phyloP scores from a whole-genome alignment of 257 asterid genomes.

The Mitragyna speciosa region DNA sequence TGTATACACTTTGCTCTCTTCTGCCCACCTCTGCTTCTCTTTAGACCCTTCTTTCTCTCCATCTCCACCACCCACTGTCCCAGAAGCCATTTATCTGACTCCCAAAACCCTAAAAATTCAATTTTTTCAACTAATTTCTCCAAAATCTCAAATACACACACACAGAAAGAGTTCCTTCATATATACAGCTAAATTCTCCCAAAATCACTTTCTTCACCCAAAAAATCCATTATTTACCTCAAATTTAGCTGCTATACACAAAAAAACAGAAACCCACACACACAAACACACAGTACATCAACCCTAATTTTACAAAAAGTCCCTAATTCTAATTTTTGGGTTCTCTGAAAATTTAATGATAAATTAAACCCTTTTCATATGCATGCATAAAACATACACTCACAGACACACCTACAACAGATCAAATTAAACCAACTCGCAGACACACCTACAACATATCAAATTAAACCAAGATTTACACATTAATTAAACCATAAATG shows the following conservation, averaged over 20 bases:
- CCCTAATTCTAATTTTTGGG: background rate
- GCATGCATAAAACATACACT: too few species aligned
- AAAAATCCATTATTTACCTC: background rate
- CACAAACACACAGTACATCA: background rate
- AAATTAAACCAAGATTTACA: background rate
- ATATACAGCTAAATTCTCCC: background rate
- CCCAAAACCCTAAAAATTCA: conserved; percentile 14
- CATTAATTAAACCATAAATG: background rate
- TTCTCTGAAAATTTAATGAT: background rate
- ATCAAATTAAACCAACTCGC: too few species aligned
- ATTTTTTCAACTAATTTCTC: conserved; percentile 1
- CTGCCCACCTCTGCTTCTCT: conserved; percentile 49
- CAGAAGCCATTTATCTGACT: conserved; percentile 33
- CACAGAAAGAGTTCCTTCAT: background rate
- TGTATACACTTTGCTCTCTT: conserved; percentile 66
- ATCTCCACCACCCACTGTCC: conserved; percentile 50
- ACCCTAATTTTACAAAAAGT: background rate
- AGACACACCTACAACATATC: too few species aligned
- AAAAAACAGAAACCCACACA: background rate
- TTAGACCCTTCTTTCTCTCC: conserved; percentile 59
- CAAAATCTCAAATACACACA: background rate
- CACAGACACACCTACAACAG: too few species aligned
- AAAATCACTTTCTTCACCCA: background rate
- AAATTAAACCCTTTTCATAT: background rate
- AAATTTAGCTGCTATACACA: background rate